Conservation (phyloP, 208 protist species). For the Leishmania gerbilli region DNA sequence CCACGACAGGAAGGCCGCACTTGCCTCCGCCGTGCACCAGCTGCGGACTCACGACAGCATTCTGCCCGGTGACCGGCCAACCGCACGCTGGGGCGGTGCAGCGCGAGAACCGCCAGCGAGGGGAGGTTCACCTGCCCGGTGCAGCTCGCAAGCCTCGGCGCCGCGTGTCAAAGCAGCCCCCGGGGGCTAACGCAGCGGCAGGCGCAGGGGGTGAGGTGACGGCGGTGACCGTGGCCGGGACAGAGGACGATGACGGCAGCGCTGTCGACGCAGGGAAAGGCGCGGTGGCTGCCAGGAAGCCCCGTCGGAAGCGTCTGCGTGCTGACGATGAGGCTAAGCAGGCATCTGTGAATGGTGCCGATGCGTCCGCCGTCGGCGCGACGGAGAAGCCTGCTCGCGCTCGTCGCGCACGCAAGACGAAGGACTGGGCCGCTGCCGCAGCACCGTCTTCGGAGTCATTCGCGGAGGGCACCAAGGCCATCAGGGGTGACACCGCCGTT, state of each 20-base stretch:
- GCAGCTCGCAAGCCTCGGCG: constrained; percentile 12
- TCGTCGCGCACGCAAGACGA: constrained; percentile 9
- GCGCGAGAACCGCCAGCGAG: constrained; percentile 39
- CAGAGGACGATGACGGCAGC: constrained; percentile 15
- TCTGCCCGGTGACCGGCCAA: constrained; percentile 70
- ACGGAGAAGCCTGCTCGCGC: neutral
- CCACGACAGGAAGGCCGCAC: constrained; percentile 54
- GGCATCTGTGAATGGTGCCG: neutral
- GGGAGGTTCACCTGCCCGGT: constrained; percentile 52
- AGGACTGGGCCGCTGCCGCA: neutral
- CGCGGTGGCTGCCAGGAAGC: constrained; percentile 10
- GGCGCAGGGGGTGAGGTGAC: constrained; percentile 8
- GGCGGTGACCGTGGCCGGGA: constrained; percentile 24
- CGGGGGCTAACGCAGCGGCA: neutral
- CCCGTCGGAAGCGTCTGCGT: constrained; percentile 25
- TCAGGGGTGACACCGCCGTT: neutral
- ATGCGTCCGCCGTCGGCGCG: neutral
- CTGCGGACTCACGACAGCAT: constrained; percentile 57
- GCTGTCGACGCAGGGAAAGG: neutral
- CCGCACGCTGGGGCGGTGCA: constrained; percentile 40
- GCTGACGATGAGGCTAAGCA: neutral
- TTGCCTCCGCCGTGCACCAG: constrained; percentile 34
- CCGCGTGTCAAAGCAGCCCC: neutral
- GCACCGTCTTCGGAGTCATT: neutral
- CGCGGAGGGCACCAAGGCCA: neutral